These are phyloP conservation scores for Phytophthora sp. DNA, from an alignment of 352 stramenopile species.

Conservation along the genomic window DNA sequence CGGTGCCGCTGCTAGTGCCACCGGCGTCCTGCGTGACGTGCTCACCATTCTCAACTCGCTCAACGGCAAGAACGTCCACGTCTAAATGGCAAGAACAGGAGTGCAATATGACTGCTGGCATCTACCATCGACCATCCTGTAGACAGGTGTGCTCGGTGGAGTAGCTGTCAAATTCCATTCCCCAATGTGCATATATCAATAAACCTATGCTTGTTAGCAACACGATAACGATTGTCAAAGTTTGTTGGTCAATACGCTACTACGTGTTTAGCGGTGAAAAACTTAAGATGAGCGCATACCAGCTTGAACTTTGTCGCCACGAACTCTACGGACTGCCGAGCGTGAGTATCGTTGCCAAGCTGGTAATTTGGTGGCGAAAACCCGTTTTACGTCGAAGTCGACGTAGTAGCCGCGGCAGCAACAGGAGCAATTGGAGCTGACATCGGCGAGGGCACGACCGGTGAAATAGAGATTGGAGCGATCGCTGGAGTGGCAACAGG, in stretches of 20 bases:
- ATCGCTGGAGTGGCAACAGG: not conserved
- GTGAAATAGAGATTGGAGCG: not conserved
- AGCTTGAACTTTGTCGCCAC: not conserved
- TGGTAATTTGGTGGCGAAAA: too few species aligned
- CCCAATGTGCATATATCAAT: conserved; percentile 17
- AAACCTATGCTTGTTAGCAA: not conserved
- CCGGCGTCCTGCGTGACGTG: conserved; percentile 75
- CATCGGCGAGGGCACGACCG: not conserved
- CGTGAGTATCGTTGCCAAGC: too few species aligned
- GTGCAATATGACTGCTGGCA: conserved; percentile 33
- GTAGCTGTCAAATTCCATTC: conserved; percentile 32
- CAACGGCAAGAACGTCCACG: conserved; percentile 55
- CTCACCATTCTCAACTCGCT: conserved; percentile 78
- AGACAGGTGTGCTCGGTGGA: conserved; percentile 12
- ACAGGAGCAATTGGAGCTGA: not conserved
- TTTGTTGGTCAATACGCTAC: too few species aligned
- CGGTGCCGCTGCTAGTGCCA: conserved; percentile 65
- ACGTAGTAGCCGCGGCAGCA: not conserved
- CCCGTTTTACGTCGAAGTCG: too few species aligned
- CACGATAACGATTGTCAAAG: too few species aligned
- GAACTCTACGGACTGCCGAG: not conserved
- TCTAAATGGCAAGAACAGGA: conserved; percentile 24
- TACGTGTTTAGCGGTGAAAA: too few species aligned
- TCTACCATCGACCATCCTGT: conserved; percentile 17
- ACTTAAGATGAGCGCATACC: not conserved